Conservation (phyloP, 768 basidiomycete species). For the Lentinula aciculospora region DNA sequence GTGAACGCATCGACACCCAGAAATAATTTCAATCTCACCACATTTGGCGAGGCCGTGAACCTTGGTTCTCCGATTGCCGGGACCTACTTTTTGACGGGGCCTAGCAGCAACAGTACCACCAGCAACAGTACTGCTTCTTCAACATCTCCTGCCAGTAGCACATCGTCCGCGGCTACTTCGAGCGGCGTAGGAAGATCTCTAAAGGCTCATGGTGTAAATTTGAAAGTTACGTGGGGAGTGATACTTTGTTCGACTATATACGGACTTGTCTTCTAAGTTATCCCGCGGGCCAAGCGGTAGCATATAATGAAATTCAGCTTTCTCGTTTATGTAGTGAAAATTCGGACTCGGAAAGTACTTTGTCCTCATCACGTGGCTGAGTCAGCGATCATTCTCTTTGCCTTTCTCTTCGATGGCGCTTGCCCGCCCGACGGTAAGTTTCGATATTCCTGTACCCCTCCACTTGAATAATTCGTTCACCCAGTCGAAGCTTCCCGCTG, state of each 20-base stretch:
- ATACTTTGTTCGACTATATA: background rate
- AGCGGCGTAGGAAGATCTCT: background rate
- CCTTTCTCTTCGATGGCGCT: slow-evolving; percentile 45
- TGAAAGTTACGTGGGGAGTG: background rate
- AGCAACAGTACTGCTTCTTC: slow-evolving; percentile 6
- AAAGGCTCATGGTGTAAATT: background rate
- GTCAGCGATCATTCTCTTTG: background rate
- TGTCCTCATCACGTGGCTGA: background rate
- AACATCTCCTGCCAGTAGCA: background rate
- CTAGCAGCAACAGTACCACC: slow-evolving; percentile 17
- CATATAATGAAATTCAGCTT: background rate
- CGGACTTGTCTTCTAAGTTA: background rate
- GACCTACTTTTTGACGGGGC: slow-evolving; percentile 36
- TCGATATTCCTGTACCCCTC: background rate
- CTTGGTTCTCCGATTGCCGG: slow-evolving; percentile 34
- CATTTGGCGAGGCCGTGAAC: slow-evolving; percentile 25
- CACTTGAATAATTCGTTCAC: background rate
- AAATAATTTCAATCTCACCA: slow-evolving; percentile 32
- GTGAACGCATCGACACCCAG: slow-evolving; percentile 29
- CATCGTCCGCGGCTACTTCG: slow-evolving; percentile 5
- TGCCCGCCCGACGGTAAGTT: slow-evolving; percentile 62
- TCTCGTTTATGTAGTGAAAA: background rate
- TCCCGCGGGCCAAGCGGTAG: background rate
- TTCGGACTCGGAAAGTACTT: background rate
- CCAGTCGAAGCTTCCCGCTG: slow-evolving; percentile 84